Percentiles rank a stretch among this genome's conserved stretches.
phyloP scores from a whole-genome alignment of 2,329 filamentous ascomycete species.

The Sordariomycetes sp. region DNA sequence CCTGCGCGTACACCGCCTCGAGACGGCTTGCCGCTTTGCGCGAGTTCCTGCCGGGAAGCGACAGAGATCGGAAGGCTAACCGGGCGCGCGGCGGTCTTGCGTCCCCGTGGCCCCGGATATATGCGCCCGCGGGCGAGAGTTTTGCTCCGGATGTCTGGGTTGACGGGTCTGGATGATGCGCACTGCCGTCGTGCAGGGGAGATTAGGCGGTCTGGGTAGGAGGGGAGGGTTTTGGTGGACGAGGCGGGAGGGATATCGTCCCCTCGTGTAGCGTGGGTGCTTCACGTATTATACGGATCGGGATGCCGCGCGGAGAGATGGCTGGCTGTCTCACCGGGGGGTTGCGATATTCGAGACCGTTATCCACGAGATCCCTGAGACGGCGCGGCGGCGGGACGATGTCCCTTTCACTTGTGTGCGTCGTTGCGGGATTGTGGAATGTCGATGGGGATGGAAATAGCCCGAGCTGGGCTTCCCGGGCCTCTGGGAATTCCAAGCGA shows the following conservation, averaged over 20 bases:
- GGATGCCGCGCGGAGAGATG: background rate
- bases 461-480: background rate
- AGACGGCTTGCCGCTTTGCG: background rate
- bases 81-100: background rate
- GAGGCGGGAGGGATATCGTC: background rate
- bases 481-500: no score
- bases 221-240: background rate
- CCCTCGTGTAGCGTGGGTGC: background rate
- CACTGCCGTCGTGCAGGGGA: background rate
- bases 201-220: background rate
- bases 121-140: background rate
- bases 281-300: background rate
- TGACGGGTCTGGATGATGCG: background rate
- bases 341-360: background rate
- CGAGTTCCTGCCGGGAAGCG: background rate
- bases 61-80: background rate
- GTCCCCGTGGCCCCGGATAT: background rate
- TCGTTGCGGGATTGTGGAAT: background rate
- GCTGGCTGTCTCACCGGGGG: background rate
- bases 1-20: background rate
- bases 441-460: background rate
- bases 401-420: background rate
- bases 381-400: background rate
- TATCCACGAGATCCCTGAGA: background rate
- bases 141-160: background rate